Evolutionary conservation across 1,284 basidiomycete genomes (phyloP), one percentile per base, ranked within the genome.

Genomic region (Malassezia psittaci): DNA sequence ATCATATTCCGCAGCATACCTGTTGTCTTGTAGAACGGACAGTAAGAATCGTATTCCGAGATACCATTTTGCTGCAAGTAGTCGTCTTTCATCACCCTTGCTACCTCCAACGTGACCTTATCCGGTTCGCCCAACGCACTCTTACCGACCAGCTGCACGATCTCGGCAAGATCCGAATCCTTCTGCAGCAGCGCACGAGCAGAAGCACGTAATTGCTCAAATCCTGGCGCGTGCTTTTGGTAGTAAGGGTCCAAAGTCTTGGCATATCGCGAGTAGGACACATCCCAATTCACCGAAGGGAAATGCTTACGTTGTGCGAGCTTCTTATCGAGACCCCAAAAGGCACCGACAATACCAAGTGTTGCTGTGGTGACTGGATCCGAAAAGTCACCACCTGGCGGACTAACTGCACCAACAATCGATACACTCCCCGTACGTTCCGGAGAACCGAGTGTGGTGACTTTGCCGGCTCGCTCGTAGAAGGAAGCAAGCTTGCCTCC

Each of bases 31-130:
- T 72, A 75, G 54, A 98, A 96, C 21, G 94, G 94, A 73, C 94
- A 99, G 79, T 82, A 96, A 54, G 90, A 83, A 77, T 96, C 93
- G 75, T 96, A 96, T 75, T 90, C 88, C 76, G 87, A 90, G 82
- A 96, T 96, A 73, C 94, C 94, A 74, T 98, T 96, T 79, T 99
- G 93, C 77, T 96, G 91, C 74, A 98, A 79, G 80, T 94, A 98
- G 78, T 99, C 94, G 68, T 96, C 72, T 69, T 77, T 98, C 71
- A 98, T 82, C 86, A 98, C 90, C 52, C 87, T 83, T 13, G 93
- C 93, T 33, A 98, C 89, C 74, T 98, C 94, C 40, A 99, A 82
- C 8, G 91, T 98, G 72, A 96, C 91, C 82, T 99, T 99, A 79
- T 99, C 94, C 71, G 82, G 84, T 77, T 99, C 94, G 64, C 94